A percentile compares a stretch with the other conserved stretches of the same genome.
These are phyloP conservation scores for Mucor lusitanicus DNA, from an alignment of 371 early-diverging fungal genomes.

Conservation along the genomic window DNA sequence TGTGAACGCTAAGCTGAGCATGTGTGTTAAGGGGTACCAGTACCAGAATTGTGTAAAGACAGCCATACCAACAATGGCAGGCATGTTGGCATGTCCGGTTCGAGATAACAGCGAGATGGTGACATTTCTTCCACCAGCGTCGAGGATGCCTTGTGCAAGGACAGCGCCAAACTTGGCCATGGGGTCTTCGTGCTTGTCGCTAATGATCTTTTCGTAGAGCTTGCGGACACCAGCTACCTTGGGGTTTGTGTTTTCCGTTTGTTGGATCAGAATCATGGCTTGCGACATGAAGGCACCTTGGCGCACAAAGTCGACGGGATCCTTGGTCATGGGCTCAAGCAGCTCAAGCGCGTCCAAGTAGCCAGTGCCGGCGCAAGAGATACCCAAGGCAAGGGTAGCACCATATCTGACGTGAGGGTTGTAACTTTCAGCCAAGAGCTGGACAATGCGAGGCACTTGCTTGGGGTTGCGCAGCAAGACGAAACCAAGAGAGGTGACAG, in stretches of 20 bases:
- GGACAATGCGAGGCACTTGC: slow-evolving; percentile 96
- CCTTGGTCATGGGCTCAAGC: slow-evolving; percentile 98
- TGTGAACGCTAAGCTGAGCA: slow-evolving; percentile 90
- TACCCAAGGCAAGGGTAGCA: slow-evolving; percentile 96
- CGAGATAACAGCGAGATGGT: slow-evolving; percentile 90
- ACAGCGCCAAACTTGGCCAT: slow-evolving; percentile 98
- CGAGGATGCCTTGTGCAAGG: slow-evolving; percentile 96
- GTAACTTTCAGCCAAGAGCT: slow-evolving; percentile 96
- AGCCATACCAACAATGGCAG: slow-evolving; percentile 96
- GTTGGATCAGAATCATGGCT: slow-evolving; percentile 98
- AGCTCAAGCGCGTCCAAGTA: slow-evolving; percentile 90
- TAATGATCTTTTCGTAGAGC: slow-evolving; percentile 86
- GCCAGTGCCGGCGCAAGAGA: slow-evolving; percentile 97
- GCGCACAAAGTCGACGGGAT: slow-evolving; percentile 96
- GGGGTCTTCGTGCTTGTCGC: slow-evolving; percentile 91
- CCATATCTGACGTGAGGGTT: slow-evolving; percentile 99
- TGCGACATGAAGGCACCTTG: slow-evolving; percentile 98
- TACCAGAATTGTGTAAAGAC: slow-evolving; percentile 99
- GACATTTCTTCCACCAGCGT: slow-evolving; percentile 97
- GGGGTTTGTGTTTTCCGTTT: slow-evolving; percentile 82
- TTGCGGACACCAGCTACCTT: slow-evolving; percentile 85
- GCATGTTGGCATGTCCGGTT: slow-evolving; percentile 89
- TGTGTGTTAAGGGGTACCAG: slow-evolving; percentile 99
- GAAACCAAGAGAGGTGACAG: slow-evolving; percentile 97
- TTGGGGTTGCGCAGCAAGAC: slow-evolving; percentile 87